Base-by-base conservation (phyloP, 305 asterid species). In the Rubia peregrina region DNA sequence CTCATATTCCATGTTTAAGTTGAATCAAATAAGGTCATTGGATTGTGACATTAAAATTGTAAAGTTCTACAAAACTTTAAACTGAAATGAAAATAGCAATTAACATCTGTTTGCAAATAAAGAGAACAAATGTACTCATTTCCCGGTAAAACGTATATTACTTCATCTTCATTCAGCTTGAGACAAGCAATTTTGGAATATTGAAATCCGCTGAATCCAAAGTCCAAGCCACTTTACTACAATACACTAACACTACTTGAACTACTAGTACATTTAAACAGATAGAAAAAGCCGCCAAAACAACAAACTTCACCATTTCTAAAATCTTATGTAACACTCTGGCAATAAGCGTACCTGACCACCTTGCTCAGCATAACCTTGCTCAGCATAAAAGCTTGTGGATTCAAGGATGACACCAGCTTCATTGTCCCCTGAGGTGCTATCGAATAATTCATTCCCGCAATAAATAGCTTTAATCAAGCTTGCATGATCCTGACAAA, bases 371-470 rank as follows among this genome's bases (percentile, higher is more conserved):
- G 98, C 95, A 79, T 94, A 94, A 81, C n/a, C n/a, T 24, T 59
- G 99, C 87, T 94, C 98, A 43, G 98, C 95, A 79, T 94, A 94
- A 81, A 94, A 94, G 74, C 95, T 91, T 57, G 99, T 85, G 42
- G 86, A 86, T 82, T 86, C 97, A 72, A 91, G 89, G 80, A 94
- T 79, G 53, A 94, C 68, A 71, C 98, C 99, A 78, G 88, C 92
- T 83, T 90, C 95, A 78, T 85, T 85, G 71, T 86, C 87, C 66
- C 86, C 82, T 69, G 77, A 75, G 59, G 80, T 87, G 78, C 94
- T 87, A 85, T 82, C 89, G 76, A 80, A 78, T 82, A 83, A 94
- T 70, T 87, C 95, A 66, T 80, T 82, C 70, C 98, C 99, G 5
- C 92, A 83, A 83, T 88, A 94, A 69, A 91, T 75, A 75, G 96